Percentiles rank a stretch among this genome's conserved stretches.
These are phyloP conservation scores for Aechmea fasciata DNA, from an alignment of 176 grass and related monocot species.

Conservation along the genomic window DNA sequence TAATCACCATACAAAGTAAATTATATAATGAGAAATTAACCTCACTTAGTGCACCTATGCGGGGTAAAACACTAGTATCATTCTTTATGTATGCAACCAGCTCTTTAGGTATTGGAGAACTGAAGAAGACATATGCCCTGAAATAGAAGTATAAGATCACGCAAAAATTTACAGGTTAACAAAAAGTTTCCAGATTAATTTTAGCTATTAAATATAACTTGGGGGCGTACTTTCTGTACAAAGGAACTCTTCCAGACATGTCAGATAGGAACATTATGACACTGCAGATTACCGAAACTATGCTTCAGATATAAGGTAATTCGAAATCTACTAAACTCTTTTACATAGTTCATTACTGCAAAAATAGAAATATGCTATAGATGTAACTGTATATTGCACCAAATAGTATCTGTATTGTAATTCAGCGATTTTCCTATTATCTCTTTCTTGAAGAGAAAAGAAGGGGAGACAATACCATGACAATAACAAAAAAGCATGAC, in stretches of 20 bases:
- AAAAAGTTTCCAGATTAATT: too few species aligned
- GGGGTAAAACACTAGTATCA: conserved; percentile 79
- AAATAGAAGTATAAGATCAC: background rate
- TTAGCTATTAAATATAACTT: background rate
- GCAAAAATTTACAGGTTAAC: too few species aligned
- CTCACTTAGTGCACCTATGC: conserved; percentile 94
- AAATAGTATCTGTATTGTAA: too few species aligned
- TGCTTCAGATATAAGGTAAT: conserved; percentile 20
- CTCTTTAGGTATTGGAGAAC: conserved; percentile 80
- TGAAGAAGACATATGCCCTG: conserved; percentile 96
- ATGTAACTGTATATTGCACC: too few species aligned
- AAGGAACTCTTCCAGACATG: conserved; percentile 95
- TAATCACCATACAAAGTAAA: too few species aligned
- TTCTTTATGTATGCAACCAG: conserved; percentile 87
- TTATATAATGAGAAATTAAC: conserved; percentile 28
- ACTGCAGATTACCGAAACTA: conserved; percentile 41
- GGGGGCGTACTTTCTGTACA: conserved; percentile 73
- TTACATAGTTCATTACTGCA: too few species aligned
- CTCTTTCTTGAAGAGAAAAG: background rate
- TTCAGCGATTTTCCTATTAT: too few species aligned
- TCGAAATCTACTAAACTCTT: background rate
- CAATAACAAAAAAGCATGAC: background rate
- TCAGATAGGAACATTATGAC: conserved; percentile 92
- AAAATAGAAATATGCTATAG: too few species aligned
- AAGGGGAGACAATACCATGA: conserved; percentile 1